Conservation (phyloP, 805 yeast genomes). For the Yarrowia keelungensis region DNA sequence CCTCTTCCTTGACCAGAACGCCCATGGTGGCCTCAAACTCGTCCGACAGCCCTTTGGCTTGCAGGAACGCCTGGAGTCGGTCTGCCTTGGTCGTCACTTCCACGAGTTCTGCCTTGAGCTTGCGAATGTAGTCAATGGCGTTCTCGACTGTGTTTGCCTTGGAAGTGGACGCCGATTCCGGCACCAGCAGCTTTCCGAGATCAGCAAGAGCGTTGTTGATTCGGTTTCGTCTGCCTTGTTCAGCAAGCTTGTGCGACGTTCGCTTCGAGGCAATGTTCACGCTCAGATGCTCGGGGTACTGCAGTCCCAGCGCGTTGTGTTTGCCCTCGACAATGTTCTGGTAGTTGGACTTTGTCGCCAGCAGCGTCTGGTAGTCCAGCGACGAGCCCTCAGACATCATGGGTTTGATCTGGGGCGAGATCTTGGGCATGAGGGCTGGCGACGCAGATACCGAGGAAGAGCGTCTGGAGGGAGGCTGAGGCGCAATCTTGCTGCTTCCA, state of each 20-base stretch:
- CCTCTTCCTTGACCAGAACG: constrained; percentile 31
- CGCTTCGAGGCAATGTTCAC: constrained; percentile 58
- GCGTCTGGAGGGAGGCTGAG: constrained; percentile 26
- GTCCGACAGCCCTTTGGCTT: constrained; percentile 25
- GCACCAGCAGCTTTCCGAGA: constrained; percentile 71
- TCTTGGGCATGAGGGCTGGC: constrained; percentile 46
- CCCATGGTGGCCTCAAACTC: constrained; percentile 37
- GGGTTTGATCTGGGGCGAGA: constrained; percentile 44
- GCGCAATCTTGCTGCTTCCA: constrained; percentile 16
- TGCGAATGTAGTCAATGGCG: constrained; percentile 73
- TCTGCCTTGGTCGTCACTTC: constrained; percentile 40
- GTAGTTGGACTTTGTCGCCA: constrained; percentile 54
- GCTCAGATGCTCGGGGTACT: constrained; percentile 53
- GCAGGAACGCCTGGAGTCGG: constrained; percentile 19
- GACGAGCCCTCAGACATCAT: constrained; percentile 21
- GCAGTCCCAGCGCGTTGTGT: constrained; percentile 53
- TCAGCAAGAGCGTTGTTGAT: constrained; percentile 88
- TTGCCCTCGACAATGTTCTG: constrained; percentile 55
- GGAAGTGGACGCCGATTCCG: constrained; percentile 65
- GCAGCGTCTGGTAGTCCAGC: constrained; percentile 42
- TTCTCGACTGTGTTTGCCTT: constrained; percentile 96
- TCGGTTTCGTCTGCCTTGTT: constrained; percentile 93
- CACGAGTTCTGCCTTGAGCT: constrained; percentile 53
- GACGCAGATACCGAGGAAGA: constrained; percentile 41
- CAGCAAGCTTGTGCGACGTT: constrained; percentile 87